Base-by-base conservation (phyloP, 441 rosid species). In the Cnidoscolus chayamansa region DNA sequence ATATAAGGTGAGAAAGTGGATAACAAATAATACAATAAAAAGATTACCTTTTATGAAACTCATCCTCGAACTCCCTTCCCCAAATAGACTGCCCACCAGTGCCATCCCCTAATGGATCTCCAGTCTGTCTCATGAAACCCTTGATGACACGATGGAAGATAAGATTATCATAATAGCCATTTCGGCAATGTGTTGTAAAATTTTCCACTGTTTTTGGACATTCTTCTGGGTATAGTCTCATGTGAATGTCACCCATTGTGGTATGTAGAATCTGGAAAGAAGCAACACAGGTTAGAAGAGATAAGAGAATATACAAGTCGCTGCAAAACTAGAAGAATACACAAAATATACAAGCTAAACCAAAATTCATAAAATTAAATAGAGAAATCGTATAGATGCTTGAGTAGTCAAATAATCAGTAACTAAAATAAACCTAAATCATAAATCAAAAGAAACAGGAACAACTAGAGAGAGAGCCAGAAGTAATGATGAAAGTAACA, bases 21-120 rank as follows among this genome's bases (percentile, higher is more conserved):
- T 11, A 54, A 45, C 15, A 50, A 35, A 60, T 69, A 59, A 13
- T 10, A 74, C 30, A 67, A 68, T 37, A 11, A 54, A 74, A 54
- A 10, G 1, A 66, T 54, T 77, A 94, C 97, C 99, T 95, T 86
- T 93, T 95, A 83, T 95, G 98, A 79, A 95, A 93, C 84, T 93
- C 99, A 58, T 93, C 99, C 83, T 90, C 98, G 55, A 93, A 95
- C 81, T 93, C 99, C 84, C 98, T 90, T 67, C 99, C 99, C 98
- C 98, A 93, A 55, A 95, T 93, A 72, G 99, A 92, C 82, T 95
- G 99, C 69, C 98, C 99, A 68, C 98, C 99, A 62, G 98, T 94
- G 70, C 99, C 99, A 82, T 94, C 99, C 60, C 99, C 98, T 74
- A 92, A 82, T 72, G 99, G 98, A 78, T 94, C 99, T 71, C 99